Percentiles rank a stretch among this genome's conserved stretches.
Evolutionary conservation across 2,329 filamentous ascomycete species (phyloP).

Genomic region (Pyrenochaeta sp.): DNA sequence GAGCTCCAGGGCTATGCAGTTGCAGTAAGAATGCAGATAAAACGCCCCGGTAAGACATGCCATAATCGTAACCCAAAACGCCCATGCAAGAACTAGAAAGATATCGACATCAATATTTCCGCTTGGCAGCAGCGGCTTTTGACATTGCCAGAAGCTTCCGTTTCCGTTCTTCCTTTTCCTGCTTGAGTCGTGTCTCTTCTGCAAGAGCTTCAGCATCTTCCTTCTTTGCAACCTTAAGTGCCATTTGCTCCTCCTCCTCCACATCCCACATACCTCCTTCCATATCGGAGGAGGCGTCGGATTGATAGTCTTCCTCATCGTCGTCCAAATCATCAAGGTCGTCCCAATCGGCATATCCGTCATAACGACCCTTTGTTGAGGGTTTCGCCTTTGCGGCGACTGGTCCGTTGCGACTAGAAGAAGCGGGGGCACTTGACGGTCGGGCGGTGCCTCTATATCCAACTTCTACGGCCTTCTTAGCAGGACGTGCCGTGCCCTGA

Average conservation of each 20-base stretch:
- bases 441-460: conserved; percentile 49
- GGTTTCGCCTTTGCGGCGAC: conserved; percentile 40
- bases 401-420: conserved; percentile 33
- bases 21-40: conserved; percentile 29
- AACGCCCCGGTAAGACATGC: conserved; percentile 38
- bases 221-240: conserved; percentile 67
- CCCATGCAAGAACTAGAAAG: conserved; percentile 24
- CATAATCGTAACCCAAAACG: conserved; percentile 37
- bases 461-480: conserved; percentile 43
- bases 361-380: conserved; percentile 42
- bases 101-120: conserved; percentile 35
- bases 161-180: conserved; percentile 47
- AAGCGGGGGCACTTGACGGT: conserved; percentile 26
- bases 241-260: conserved; percentile 72
- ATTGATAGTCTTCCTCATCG: conserved; percentile 70
- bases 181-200: conserved; percentile 56
- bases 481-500: conserved; percentile 57
- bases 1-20: conserved; percentile 44
- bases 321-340: conserved; percentile 55
- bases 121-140: conserved; percentile 40
- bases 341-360: conserved; percentile 49
- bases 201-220: conserved; percentile 72
- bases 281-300: conserved; percentile 77
- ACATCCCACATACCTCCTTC: conserved; percentile 78
- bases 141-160: conserved; percentile 39